Conservation (phyloP, 495 filamentous ascomycete genomes). For the Saxophila tyrrhenica region DNA sequence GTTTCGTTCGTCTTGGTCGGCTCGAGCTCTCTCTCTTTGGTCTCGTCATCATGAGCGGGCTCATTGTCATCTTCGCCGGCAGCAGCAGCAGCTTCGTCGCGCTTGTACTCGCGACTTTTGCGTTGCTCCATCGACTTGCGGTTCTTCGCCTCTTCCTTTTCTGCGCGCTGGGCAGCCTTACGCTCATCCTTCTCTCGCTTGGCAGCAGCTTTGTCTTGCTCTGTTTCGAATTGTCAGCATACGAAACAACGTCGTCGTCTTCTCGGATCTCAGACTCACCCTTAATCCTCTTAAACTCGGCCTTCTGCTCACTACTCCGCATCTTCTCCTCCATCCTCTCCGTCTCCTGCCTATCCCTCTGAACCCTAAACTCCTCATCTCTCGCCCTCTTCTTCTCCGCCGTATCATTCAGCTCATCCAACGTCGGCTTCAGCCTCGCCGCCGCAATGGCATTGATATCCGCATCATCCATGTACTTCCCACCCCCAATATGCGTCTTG, state of each 20-base stretch:
- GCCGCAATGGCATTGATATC: constrained; percentile 75
- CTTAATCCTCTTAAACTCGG: constrained; percentile 40
- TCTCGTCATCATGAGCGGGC: neutral
- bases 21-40: neutral
- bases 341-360: neutral
- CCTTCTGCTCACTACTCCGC: constrained; percentile 39
- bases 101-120: constrained; percentile 16
- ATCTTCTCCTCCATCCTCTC: constrained; percentile 37
- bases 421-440: constrained; percentile 67
- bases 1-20: neutral
- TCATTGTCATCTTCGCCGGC: neutral
- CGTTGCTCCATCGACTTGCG: constrained; percentile 17
- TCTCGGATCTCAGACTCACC: too few species aligned
- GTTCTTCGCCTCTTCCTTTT: constrained; percentile 21
- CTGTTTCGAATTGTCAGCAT: neutral
- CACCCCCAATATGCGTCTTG: constrained; percentile 69
- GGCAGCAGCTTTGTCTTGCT: neutral
- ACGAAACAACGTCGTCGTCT: neutral
- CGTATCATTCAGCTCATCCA: constrained; percentile 79
- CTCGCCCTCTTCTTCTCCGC: constrained; percentile 55
- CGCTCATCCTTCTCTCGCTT: constrained; percentile 1
- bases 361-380: constrained; percentile 36
- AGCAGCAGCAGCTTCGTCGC: neutral
- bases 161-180: constrained; percentile 9
- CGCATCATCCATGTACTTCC: constrained; percentile 64